phyloP scores from a whole-genome alignment of 495 filamentous ascomycete genomes.

The Daldinia bambusicola region DNA sequence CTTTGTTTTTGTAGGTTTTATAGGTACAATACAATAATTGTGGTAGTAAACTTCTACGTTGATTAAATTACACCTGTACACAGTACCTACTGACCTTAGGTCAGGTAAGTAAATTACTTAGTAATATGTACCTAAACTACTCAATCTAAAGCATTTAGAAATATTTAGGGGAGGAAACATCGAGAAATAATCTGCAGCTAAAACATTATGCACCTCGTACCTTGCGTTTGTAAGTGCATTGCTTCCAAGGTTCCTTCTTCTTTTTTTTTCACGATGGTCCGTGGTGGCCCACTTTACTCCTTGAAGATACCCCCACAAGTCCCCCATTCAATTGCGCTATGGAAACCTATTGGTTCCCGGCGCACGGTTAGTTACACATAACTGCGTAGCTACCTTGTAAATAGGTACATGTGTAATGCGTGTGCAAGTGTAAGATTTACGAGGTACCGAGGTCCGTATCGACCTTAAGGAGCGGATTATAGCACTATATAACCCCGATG shows the following conservation, averaged over 20 bases:
- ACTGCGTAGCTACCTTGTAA: not conserved
- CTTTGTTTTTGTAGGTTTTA: not conserved
- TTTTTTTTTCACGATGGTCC: conserved; percentile 19
- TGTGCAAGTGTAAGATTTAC: too few species aligned
- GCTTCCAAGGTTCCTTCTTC: conserved; percentile 17
- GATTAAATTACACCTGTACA: too few species aligned
- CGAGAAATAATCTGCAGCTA: conserved; percentile 33
- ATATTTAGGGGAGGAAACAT: conserved; percentile 21
- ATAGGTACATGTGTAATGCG: too few species aligned
- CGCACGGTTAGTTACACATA: conserved; percentile 23
- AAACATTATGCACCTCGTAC: conserved; percentile 35
- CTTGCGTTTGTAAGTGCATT: conserved; percentile 40
- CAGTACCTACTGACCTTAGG: too few species aligned
- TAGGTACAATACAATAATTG: too few species aligned
- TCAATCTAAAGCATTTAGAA: not conserved
- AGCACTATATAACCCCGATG: conserved; percentile 27
- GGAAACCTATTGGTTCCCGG: conserved; percentile 26
- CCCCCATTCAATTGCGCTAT: conserved; percentile 15
- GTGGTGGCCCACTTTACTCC: conserved; percentile 27
- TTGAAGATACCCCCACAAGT: conserved; percentile 22
- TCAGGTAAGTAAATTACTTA: not conserved
- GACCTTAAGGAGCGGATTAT: too few species aligned
- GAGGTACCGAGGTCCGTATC: too few species aligned
- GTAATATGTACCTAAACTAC: not conserved
- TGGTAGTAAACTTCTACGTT: too few species aligned